Percentiles rank a stretch among this genome's conserved stretches.
Conservation (phyloP, 176 grass and related monocot species). For the Elymus sibiricus region DNA sequence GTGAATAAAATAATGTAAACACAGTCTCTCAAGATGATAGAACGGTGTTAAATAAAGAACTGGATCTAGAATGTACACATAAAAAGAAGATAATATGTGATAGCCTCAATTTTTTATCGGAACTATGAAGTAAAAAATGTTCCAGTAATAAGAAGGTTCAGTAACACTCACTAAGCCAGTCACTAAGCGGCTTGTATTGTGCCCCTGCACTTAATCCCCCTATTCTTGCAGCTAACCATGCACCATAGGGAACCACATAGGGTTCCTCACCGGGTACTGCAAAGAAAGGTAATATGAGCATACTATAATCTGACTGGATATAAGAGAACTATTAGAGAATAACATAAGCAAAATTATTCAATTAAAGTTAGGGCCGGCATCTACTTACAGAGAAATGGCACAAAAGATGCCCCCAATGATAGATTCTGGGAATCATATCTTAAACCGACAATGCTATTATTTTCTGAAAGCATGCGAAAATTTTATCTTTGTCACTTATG, state of each 20-base stretch:
- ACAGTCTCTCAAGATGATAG: background rate
- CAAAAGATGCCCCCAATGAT: background rate
- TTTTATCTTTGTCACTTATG: background rate
- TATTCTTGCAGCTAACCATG: constrained; percentile 72
- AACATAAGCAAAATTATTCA: background rate
- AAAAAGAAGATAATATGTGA: background rate
- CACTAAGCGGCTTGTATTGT: constrained; percentile 68
- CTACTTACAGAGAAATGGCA: background rate
- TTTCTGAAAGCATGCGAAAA: background rate
- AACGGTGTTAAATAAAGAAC: background rate
- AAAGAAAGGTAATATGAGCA: background rate
- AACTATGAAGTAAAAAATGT: background rate
- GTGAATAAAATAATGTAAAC: background rate
- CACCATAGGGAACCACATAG: constrained; percentile 19
- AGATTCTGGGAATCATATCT: constrained; percentile 1
- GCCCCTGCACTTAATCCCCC: constrained; percentile 74
- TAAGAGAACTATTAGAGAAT: background rate
- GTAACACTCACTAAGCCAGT: background rate
- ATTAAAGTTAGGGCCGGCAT: background rate
- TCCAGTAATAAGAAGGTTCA: background rate
- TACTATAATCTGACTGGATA: background rate
- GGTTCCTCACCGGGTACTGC: background rate
- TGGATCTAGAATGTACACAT: background rate
- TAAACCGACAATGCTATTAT: background rate
- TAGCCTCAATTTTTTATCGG: too few species aligned